phyloP scores from a whole-genome alignment of 1,139 yeast genomes.

The Sugiyamaella neomexicana region DNA sequence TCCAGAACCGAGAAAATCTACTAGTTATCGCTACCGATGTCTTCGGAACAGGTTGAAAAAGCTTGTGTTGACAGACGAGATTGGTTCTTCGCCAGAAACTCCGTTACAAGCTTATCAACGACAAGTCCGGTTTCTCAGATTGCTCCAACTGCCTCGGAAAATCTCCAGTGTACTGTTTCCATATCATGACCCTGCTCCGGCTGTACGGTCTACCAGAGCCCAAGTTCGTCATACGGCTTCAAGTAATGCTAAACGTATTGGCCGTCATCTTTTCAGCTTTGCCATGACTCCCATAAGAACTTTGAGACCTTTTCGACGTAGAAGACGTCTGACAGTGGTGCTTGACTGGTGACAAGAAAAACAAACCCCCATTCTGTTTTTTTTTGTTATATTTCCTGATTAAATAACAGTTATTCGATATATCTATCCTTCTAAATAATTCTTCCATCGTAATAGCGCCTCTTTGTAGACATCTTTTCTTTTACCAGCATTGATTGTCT shows the following conservation, averaged over 20 bases:
- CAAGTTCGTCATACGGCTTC: background rate
- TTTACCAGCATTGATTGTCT: conserved; percentile 58
- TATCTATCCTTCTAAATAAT: conserved; percentile 16
- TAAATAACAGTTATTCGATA: too few relatives aligned
- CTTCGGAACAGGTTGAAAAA: background rate
- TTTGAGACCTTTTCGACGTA: background rate
- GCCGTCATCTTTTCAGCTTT: background rate
- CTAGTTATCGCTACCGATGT: background rate
- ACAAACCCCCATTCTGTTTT: too few relatives aligned
- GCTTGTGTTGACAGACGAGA: background rate
- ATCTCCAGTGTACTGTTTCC: background rate
- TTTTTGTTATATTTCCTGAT: too few relatives aligned
- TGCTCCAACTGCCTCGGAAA: background rate
- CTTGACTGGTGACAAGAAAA: background rate
- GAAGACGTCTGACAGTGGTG: conserved; percentile 2
- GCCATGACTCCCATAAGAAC: background rate
- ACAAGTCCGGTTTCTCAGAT: background rate
- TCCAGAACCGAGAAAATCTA: conserved; percentile 4
- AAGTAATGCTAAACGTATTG: background rate
- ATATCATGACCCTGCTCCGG: background rate
- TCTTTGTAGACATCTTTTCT: conserved; percentile 53
- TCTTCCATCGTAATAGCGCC: conserved; percentile 32
- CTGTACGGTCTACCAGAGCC: background rate
- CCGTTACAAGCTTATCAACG: background rate
- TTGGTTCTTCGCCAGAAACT: background rate